phyloP scores from a whole-genome alignment of 2,329 filamentous ascomycete genomes.

The Colletotrichum nymphaeae region DNA sequence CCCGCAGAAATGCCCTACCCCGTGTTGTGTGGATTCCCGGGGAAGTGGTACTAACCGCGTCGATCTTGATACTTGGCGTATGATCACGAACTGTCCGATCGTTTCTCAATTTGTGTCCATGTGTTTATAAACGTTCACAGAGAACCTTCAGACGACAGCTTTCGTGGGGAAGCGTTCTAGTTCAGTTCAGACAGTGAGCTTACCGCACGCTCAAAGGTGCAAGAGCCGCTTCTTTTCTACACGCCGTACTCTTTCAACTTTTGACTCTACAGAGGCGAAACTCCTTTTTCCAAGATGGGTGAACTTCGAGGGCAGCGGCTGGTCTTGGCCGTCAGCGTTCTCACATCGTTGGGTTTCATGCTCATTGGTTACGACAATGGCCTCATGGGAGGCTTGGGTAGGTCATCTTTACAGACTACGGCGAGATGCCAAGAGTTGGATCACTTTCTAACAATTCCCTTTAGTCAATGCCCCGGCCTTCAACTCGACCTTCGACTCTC shows the following conservation, averaged over 20 bases:
- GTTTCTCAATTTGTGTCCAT: neutral
- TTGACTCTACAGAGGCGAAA: neutral
- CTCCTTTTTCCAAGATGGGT: constrained; percentile 4
- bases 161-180: neutral
- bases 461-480: constrained; percentile 53
- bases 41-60: constrained; percentile 5
- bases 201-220: neutral
- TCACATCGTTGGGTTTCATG: constrained; percentile 60
- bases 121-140: constrained; percentile 12
- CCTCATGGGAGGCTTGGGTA: constrained; percentile 52
- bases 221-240: neutral
- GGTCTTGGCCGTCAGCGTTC: constrained; percentile 53
- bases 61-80: constrained; percentile 14
- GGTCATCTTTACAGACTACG: neutral
- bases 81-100: constrained; percentile 1
- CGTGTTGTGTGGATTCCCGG: constrained; percentile 21
- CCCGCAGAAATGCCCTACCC: constrained; percentile 13
- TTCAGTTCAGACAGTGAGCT: too few relatives aligned
- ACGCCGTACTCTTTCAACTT: neutral
- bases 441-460: constrained; percentile 36
- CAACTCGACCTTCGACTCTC: constrained; percentile 51
- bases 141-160: constrained; percentile 1
- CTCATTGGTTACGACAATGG: constrained; percentile 61
- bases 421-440: neutral
- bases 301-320: constrained; percentile 47